Evolutionary conservation across 768 basidiomycete genomes (phyloP).

Genomic region (Lyophyllum shimeji): DNA sequence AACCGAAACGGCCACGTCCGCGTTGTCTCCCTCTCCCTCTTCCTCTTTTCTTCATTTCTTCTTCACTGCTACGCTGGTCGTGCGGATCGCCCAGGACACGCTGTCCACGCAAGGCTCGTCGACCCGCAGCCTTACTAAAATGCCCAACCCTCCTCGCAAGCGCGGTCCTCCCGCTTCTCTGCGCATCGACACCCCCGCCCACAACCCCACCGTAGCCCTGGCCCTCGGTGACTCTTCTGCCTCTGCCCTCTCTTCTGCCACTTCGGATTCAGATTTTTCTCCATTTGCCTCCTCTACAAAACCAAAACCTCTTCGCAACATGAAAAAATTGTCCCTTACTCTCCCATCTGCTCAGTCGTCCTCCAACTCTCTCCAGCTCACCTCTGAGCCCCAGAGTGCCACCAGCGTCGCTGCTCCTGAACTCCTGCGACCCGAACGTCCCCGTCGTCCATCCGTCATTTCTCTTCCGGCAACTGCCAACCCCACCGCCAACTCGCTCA

Average conservation of each 20-base stretch:
- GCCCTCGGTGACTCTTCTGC: slow-evolving; percentile 45
- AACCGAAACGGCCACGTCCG: slow-evolving; percentile 4
- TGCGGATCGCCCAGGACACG: slow-evolving; percentile 17
- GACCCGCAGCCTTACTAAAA: slow-evolving; percentile 22
- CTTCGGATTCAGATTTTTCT: slow-evolving; percentile 50
- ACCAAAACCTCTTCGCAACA: slow-evolving; percentile 56
- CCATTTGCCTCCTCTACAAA: slow-evolving; percentile 41
- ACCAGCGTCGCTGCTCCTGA: slow-evolving; percentile 31
- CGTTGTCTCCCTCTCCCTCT: slow-evolving; percentile 21
- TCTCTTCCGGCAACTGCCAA: slow-evolving; percentile 63
- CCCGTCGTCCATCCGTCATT: slow-evolving; percentile 67
- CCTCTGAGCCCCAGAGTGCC: slow-evolving; percentile 33
- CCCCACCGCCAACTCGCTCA: slow-evolving; percentile 45
- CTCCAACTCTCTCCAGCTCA: slow-evolving; percentile 44
- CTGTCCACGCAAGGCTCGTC: slow-evolving; percentile 21
- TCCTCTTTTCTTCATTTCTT: slow-evolving; percentile 20
- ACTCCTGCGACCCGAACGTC: slow-evolving; percentile 31
- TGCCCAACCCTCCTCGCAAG: slow-evolving; percentile 41
- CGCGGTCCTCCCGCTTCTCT: slow-evolving; percentile 55
- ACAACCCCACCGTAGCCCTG: slow-evolving; percentile 48
- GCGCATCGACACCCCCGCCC: slow-evolving; percentile 56
- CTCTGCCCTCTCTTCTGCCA: slow-evolving; percentile 50
- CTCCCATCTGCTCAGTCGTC: slow-evolving; percentile 65
- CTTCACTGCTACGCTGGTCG: slow-evolving; percentile 22
- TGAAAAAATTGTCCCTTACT: slow-evolving; percentile 75